Evolutionary conservation across 2,329 filamentous ascomycete genomes (phyloP), one percentile per base, ranked within the genome.

Genomic region (Ceratocystis lukuohia): DNA sequence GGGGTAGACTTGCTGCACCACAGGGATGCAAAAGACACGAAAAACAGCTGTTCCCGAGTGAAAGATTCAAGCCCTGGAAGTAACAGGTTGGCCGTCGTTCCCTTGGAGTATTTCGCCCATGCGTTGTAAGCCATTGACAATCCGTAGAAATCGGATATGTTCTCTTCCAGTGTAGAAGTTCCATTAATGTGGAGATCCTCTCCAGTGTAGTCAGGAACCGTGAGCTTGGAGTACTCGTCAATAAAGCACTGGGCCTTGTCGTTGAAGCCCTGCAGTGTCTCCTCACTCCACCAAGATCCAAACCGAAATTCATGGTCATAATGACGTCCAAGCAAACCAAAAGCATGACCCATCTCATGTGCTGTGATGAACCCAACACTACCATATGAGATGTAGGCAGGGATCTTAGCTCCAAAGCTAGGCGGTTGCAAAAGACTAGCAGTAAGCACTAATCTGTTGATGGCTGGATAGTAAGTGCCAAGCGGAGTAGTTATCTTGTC

Each of bases 131-230:
- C 79, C 0, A 85, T 82, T 7, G 80, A 78, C 0, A 89, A 72
- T 12, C 87, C 87, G 17, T 86, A 86, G 0, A 86, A 84, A 72
- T 89, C 87, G 1, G 86, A 86, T 71, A 89, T 85, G 71, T 89
- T 89, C 75, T 89, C 87, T 22, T 82, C 84, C 1, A 88, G 75
- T 0, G 86, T 89, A 7, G 84, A 76, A 28, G 76, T 76, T 10
- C 86, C 87, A 67, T 87, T 84, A 65, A 88, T 80, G 68, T 85
- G 80, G 10, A 28, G 17, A 5, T 17, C 30, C 10, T 30, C 44
- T 0, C 22, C 53, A 6, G 44, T 62, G 30, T 50, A 20, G 5
- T 45, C 20, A 12, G 61, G 37, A 53, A 64, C 41, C 8, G 62
- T 61, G 71, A 82, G 87, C 44, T 86, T 80, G 67, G 75, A 74